Conservation (phyloP, 331 rosid species). For the Rhamnella rubrinervis region DNA sequence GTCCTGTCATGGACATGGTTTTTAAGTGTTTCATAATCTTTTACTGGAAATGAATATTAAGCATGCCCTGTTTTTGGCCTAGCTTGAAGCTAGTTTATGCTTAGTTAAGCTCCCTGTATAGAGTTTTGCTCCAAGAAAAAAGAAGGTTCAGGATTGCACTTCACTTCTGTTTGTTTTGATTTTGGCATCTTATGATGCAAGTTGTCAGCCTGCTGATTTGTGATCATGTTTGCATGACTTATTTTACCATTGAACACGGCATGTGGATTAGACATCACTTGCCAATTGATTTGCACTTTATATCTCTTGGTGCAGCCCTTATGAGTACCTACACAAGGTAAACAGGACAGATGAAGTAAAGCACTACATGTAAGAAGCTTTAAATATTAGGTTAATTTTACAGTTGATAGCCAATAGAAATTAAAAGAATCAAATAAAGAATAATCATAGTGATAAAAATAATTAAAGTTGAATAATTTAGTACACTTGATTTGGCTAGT, state of each 20-base stretch:
- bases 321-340: slow-evolving; percentile 26
- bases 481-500: too few species aligned
- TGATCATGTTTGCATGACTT: too few species aligned
- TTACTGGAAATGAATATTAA: too few species aligned
- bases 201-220: neutral
- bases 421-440: too few species aligned
- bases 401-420: neutral
- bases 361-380: slow-evolving; percentile 20
- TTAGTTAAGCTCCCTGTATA: neutral
- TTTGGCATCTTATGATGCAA: too few species aligned
- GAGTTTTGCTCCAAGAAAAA: neutral
- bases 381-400: too few species aligned
- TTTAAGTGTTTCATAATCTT: too few species aligned
- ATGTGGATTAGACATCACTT: neutral
- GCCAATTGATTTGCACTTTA: neutral
- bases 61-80: too few species aligned
- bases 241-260: neutral
- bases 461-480: too few species aligned
- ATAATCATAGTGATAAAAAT: too few species aligned
- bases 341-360: slow-evolving; percentile 19
- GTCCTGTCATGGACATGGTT: too few species aligned
- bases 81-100: neutral
- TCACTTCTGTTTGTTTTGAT: neutral
- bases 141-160: neutral
- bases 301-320: slow-evolving; percentile 15